Evolutionary conservation across 345 rosid species (phyloP).

Genomic region (Sonneratia caseolaris): DNA sequence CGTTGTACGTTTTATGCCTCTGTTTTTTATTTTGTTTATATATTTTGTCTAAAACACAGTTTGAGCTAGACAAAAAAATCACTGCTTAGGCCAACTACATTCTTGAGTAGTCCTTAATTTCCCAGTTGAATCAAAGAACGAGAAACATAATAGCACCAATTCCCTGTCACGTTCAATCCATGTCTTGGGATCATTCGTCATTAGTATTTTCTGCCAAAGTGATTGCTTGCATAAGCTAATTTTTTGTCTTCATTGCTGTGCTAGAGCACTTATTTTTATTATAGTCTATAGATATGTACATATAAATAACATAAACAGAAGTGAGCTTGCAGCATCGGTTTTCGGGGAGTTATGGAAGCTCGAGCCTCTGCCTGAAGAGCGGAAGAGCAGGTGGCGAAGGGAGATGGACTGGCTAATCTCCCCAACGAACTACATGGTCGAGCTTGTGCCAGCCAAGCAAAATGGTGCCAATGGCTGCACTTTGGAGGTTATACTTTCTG

Average conservation of each 20-base stretch:
- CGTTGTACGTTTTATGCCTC: no score
- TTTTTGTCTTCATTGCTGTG: background rate
- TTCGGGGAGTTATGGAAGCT: conserved; percentile 98
- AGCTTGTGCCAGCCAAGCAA: conserved; percentile 92
- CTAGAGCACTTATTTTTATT: background rate
- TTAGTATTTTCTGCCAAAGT: background rate
- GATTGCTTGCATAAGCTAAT: background rate
- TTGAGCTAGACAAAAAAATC: no score
- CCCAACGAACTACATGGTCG: conserved; percentile 90
- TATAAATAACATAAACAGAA: background rate
- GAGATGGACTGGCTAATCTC: conserved; percentile 97
- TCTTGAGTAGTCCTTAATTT: no score
- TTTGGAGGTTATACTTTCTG: conserved; percentile 46
- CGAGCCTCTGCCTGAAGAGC: conserved; percentile 75
- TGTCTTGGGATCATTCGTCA: background rate
- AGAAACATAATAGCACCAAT: no score
- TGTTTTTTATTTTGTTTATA: no score
- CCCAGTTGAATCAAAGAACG: background rate
- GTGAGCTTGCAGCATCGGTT: conserved; percentile 45
- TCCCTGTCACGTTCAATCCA: background rate
- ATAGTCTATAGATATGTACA: no score
- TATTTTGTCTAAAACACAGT: no score
- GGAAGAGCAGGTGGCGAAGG: conserved; percentile 64
- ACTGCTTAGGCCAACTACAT: no score
- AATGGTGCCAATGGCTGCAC: conserved; percentile 66